phyloP scores from a whole-genome alignment of 176 grass and related monocot genomes.

The Miscanthus lutarioriparius region DNA sequence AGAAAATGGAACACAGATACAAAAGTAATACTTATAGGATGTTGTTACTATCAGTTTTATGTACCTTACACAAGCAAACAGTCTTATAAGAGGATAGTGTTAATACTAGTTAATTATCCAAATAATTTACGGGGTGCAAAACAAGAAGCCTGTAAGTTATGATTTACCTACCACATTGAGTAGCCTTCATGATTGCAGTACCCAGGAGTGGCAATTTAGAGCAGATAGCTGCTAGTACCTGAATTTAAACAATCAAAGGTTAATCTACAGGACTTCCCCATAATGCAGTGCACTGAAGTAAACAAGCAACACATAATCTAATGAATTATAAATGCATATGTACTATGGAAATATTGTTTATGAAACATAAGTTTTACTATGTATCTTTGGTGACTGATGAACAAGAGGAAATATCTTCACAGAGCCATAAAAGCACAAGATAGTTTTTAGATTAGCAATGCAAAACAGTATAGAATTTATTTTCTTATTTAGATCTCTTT shows the following conservation, averaged over 20 bases:
- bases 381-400: neutral
- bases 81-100: neutral
- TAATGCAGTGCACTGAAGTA: neutral
- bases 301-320: neutral
- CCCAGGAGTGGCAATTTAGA: constrained; percentile 80
- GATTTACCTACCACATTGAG: constrained; percentile 65
- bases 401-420: neutral
- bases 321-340: neutral
- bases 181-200: constrained; percentile 74
- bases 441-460: neutral
- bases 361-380: neutral
- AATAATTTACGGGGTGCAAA: neutral
- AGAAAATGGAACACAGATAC: neutral
- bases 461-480: neutral
- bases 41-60: neutral
- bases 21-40: neutral
- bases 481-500: neutral
- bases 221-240: constrained; percentile 75
- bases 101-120: neutral
- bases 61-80: neutral
- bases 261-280: neutral
- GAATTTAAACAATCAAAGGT: constrained; percentile 28
- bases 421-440: neutral
- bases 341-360: neutral
- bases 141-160: neutral